These are phyloP conservation scores for Pholiota microspora DNA, from an alignment of 768 basidiomycete species.

Conservation along the genomic window DNA sequence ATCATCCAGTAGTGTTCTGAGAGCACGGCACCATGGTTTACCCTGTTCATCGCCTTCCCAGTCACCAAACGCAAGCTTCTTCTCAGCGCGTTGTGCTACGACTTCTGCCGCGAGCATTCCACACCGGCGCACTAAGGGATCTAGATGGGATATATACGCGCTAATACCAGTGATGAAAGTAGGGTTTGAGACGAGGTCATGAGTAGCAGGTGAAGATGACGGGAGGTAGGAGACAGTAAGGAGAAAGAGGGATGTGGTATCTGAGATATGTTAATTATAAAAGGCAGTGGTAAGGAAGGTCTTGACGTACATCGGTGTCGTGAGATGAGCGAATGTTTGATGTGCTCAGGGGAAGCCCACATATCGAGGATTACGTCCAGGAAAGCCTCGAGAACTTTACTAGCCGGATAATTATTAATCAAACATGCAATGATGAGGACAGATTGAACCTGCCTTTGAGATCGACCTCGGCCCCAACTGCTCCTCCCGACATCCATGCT, in stretches of 20 bases:
- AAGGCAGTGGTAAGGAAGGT: not conserved
- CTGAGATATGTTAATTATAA: constrained; percentile 38
- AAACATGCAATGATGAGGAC: not conserved
- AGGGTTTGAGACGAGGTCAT: constrained; percentile 49
- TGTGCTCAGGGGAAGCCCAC: constrained; percentile 78
- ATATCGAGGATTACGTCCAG: constrained; percentile 49
- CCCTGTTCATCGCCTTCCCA: constrained; percentile 81
- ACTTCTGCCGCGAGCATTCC: constrained; percentile 94
- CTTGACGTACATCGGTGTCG: constrained; percentile 68
- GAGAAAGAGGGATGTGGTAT: constrained; percentile 71
- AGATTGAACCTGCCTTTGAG: constrained; percentile 25
- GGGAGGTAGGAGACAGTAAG: constrained; percentile 62
- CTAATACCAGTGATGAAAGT: constrained; percentile 69
- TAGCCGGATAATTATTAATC: constrained; percentile 4
- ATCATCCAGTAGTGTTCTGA: constrained; percentile 51
- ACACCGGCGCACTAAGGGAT: constrained; percentile 73
- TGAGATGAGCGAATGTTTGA: constrained; percentile 75
- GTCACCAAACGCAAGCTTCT: constrained; percentile 72
- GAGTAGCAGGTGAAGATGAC: constrained; percentile 40
- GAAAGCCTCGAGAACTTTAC: constrained; percentile 44
- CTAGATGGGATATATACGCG: constrained; percentile 75
- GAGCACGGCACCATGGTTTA: constrained; percentile 57
- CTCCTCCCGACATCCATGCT: constrained; percentile 61
- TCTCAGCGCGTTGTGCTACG: constrained; percentile 58
- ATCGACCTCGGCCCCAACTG: constrained; percentile 24